A percentile compares a stretch with the other conserved stretches of the same genome.
Conservation (phyloP, 495 filamentous ascomycete genomes). For the Viridothelium virens region DNA sequence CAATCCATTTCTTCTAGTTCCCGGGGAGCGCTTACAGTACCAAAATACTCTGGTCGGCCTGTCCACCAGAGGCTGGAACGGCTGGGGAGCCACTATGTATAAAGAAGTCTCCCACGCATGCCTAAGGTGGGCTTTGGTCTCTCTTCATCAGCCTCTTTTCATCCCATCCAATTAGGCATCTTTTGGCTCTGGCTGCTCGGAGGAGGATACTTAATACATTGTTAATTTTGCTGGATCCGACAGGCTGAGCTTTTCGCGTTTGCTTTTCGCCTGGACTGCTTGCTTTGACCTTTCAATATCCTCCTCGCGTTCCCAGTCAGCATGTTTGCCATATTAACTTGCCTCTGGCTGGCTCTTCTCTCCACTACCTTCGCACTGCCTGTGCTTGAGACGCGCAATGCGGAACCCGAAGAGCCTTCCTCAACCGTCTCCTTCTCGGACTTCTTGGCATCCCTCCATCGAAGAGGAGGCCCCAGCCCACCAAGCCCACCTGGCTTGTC, state of each 20-base stretch:
- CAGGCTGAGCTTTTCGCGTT: background rate
- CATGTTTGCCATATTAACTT: constrained; percentile 19
- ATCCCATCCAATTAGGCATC: background rate
- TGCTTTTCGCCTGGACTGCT: background rate
- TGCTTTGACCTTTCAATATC: background rate
- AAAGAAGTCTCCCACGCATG: constrained; percentile 9
- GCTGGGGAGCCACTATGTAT: background rate
- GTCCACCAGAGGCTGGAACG: background rate
- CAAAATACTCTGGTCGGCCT: background rate
- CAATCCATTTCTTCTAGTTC: background rate
- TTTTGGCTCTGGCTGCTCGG: background rate
- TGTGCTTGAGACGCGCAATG: constrained; percentile 1
- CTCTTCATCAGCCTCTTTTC: background rate
- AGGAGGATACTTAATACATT: constrained; percentile 4
- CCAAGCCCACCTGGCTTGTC: background rate
- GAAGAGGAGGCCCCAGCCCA: constrained; percentile 4
- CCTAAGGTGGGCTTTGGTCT: background rate
- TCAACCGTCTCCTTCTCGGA: background rate
- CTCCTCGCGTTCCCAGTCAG: background rate
- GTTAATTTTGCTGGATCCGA: constrained; percentile 7
- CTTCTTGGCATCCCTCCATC: background rate
- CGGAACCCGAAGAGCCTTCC: background rate
- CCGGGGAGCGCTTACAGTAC: constrained; percentile 1
- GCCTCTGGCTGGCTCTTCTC: constrained; percentile 17
- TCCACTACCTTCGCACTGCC: constrained; percentile 14